A percentile compares a stretch with the other conserved stretches of the same genome.
Conservation (phyloP, 208 protist species). For the Tritrichomonas musculus region DNA sequence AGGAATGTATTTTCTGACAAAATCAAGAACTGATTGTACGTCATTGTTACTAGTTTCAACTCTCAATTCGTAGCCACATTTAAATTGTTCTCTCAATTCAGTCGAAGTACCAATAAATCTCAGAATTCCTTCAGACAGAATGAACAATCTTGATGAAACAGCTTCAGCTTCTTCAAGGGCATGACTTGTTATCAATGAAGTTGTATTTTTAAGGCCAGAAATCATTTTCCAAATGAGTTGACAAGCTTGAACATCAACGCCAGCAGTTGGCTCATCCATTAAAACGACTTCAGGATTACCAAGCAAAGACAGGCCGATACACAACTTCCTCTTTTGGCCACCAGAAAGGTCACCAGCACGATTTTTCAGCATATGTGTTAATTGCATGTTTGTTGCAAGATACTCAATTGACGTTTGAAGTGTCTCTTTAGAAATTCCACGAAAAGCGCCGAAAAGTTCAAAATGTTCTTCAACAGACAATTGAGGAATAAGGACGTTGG, state of each 20-base stretch:
- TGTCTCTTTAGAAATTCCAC: background rate
- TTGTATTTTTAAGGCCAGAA: background rate
- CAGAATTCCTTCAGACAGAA: background rate
- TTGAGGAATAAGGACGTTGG: background rate
- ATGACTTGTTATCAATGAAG: background rate
- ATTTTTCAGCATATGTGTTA: background rate
- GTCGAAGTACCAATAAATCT: background rate
- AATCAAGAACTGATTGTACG: background rate
- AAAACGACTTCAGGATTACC: background rate
- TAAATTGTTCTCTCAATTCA: background rate
- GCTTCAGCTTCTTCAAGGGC: background rate
- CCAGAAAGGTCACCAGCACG: background rate
- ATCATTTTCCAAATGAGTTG: background rate
- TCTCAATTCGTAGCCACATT: background rate
- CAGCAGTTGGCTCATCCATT: background rate
- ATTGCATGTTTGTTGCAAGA: background rate
- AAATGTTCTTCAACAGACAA: background rate
- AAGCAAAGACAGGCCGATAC: background rate
- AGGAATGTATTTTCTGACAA: background rate
- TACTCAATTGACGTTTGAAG: background rate
- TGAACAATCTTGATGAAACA: background rate
- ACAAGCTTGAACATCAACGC: background rate
- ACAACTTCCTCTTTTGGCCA: background rate
- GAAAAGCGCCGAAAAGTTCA: background rate
- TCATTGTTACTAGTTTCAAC: background rate